Evolutionary conservation across 1,139 yeast genomes (phyloP).

Genomic region (Sugiyamaella sp.): DNA sequence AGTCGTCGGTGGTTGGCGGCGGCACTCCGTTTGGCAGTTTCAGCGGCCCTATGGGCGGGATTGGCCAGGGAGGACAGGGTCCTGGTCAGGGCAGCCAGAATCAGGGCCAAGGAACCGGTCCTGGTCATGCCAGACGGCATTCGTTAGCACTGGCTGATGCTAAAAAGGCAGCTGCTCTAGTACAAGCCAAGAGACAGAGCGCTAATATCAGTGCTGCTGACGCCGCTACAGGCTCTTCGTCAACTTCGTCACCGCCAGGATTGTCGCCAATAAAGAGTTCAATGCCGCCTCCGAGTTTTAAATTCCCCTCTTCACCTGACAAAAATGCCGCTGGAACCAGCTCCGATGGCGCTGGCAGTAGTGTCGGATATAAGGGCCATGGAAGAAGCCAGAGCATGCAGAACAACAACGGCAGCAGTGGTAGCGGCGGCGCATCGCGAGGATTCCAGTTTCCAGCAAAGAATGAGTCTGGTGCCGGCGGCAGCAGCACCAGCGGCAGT

Average conservation of each 20-base stretch:
- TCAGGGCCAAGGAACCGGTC: no score
- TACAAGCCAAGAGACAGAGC: slow-evolving; percentile 59
- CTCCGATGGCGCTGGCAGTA: not conserved
- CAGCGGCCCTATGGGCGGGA: slow-evolving; percentile 22
- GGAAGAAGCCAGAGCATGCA: slow-evolving; percentile 23
- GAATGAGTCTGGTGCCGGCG: not conserved
- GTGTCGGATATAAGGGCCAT: slow-evolving; percentile 14
- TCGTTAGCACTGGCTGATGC: slow-evolving; percentile 93
- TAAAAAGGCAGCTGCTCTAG: slow-evolving; percentile 93
- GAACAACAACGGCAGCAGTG: slow-evolving; percentile 19
- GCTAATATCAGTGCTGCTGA: not conserved
- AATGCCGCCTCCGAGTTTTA: slow-evolving; percentile 42
- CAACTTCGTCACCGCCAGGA: slow-evolving; percentile 18
- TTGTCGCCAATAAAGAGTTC: slow-evolving; percentile 15
- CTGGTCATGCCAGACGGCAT: slow-evolving; percentile 88
- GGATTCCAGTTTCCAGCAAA: slow-evolving; percentile 20
- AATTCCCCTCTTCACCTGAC: slow-evolving; percentile 56
- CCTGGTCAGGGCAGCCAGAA: no score
- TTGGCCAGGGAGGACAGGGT: slow-evolving; percentile 35
- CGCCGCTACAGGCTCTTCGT: not conserved
- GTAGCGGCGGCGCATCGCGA: not conserved
- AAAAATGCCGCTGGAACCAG: slow-evolving; percentile 25
- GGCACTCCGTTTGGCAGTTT: slow-evolving; percentile 19
- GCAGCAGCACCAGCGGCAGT: not conserved
- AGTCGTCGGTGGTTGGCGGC: slow-evolving; percentile 35